Conservation (phyloP, 73 alveolate genomes). For the Paramecium tetraurelia region DNA sequence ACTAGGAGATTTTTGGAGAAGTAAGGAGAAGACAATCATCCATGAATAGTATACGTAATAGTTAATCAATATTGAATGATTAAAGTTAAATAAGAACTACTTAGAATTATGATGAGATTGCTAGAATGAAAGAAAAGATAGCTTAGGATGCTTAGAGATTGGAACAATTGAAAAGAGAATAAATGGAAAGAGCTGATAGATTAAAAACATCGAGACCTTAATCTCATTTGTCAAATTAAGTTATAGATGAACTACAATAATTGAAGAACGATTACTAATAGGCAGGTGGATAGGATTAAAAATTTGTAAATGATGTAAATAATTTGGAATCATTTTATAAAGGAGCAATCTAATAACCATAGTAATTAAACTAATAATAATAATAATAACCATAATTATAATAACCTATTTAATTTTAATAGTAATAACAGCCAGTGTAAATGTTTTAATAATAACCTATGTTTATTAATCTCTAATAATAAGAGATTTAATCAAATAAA, state of each 20-base stretch:
- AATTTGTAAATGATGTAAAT: conserved; percentile 14
- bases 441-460: background rate
- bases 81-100: background rate
- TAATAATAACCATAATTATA: background rate
- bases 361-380: background rate
- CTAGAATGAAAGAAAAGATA: conserved; percentile 28
- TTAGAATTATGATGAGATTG: background rate
- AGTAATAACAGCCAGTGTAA: background rate
- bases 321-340: conserved; percentile 51
- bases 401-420: background rate
- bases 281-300: conserved; percentile 62
- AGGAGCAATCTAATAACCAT: background rate
- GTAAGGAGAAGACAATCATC: background rate
- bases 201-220: conserved; percentile 30
- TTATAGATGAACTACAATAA: conserved; percentile 40
- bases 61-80: background rate
- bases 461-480: background rate
- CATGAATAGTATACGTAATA: background rate
- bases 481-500: background rate
- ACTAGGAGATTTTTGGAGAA: conserved; percentile 35
- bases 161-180: conserved; percentile 29
- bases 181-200: conserved; percentile 19
- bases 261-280: conserved; percentile 32
- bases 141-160: conserved; percentile 22
- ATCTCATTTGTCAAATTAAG: conserved; percentile 1